phyloP scores from a whole-genome alignment of 345 rosid genomes.

The Dovyalis caffra region DNA sequence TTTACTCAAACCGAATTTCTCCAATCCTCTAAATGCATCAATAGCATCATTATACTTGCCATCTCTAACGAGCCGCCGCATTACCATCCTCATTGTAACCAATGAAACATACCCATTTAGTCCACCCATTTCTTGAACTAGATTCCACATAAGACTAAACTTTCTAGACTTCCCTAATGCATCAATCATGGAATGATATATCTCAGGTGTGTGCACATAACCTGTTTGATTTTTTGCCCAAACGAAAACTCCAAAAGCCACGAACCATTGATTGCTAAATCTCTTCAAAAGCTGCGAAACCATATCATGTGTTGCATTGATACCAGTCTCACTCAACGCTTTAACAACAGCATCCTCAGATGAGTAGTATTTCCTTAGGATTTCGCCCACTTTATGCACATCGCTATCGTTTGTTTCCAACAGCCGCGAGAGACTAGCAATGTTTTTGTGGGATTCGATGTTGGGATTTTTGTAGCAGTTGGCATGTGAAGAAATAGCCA shows the following conservation, averaged over 20 bases:
- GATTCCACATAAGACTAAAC: slow-evolving; percentile 61
- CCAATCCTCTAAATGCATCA: slow-evolving; percentile 53
- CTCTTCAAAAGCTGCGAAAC: slow-evolving; percentile 57
- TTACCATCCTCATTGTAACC: slow-evolving; percentile 57
- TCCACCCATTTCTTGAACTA: slow-evolving; percentile 54
- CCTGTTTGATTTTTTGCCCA: slow-evolving; percentile 82
- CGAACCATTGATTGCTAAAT: slow-evolving; percentile 59
- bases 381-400: slow-evolving; percentile 44
- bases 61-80: slow-evolving; percentile 66
- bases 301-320: slow-evolving; percentile 37
- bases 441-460: too few relatives aligned
- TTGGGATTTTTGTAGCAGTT: slow-evolving; percentile 33
- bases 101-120: slow-evolving; percentile 49
- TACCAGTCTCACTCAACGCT: slow-evolving; percentile 38
- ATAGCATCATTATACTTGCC: slow-evolving; percentile 54
- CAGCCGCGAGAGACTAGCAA: neutral
- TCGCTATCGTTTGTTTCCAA: slow-evolving; percentile 34
- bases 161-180: slow-evolving; percentile 52
- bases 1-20: slow-evolving; percentile 47
- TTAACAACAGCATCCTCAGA: slow-evolving; percentile 37
- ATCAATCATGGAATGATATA: slow-evolving; percentile 63
- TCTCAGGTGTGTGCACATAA: slow-evolving; percentile 44
- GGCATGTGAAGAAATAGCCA: slow-evolving; percentile 69
- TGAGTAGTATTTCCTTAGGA: slow-evolving; percentile 39
- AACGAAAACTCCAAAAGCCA: slow-evolving; percentile 59